Percentiles rank a stretch among this genome's conserved stretches.
These are phyloP conservation scores for Lagenaria siceraria DNA, from an alignment of 306 rosid species.

Conservation along the genomic window DNA sequence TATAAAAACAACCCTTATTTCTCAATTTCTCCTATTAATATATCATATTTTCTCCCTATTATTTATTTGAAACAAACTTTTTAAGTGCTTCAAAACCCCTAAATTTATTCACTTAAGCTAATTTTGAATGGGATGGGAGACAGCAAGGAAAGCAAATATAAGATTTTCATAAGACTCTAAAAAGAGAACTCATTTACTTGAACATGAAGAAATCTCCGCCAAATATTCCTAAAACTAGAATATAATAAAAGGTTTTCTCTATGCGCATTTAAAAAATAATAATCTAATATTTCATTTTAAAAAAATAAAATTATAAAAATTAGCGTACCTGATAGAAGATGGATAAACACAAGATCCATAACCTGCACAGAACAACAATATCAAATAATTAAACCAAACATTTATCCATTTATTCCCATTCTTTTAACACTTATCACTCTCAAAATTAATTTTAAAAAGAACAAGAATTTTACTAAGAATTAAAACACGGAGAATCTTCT, in stretches of 20 bases:
- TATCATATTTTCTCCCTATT: too few relatives aligned
- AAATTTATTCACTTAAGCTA: too few relatives aligned
- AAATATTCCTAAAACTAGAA: background rate
- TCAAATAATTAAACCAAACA: background rate
- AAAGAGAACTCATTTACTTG: slow-evolving; percentile 38
- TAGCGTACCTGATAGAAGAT: slow-evolving; percentile 55
- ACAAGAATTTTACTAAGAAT: background rate
- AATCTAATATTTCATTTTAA: background rate
- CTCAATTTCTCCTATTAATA: too few relatives aligned
- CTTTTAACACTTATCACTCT: background rate
- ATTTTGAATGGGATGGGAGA: too few relatives aligned
- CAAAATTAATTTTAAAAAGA: background rate
- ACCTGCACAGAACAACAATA: slow-evolving; percentile 27
- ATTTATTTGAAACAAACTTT: too few relatives aligned
- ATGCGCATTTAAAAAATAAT: background rate
- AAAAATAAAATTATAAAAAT: background rate
- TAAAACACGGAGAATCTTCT: too few relatives aligned
- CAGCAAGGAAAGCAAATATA: too few relatives aligned
- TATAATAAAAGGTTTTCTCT: background rate
- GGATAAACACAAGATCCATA: slow-evolving; percentile 98
- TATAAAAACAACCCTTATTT: too few relatives aligned
- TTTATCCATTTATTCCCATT: background rate
- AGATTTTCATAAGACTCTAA: background rate
- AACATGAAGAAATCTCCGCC: slow-evolving; percentile 34
- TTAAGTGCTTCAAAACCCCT: too few relatives aligned